phyloP scores from a whole-genome alignment of 768 basidiomycete species.

The Mycena rosella region DNA sequence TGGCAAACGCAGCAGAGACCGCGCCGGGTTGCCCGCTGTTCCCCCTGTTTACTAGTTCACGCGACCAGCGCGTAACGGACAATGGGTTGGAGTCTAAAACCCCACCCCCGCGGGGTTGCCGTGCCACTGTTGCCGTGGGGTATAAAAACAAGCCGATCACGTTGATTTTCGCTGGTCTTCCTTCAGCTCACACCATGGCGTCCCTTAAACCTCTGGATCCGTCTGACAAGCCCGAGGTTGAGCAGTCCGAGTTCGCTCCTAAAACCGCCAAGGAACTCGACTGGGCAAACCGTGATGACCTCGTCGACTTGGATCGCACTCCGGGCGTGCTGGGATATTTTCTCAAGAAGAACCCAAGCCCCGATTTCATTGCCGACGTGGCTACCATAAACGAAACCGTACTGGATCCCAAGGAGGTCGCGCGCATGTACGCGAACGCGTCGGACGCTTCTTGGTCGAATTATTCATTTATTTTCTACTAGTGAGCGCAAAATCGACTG shows the following conservation, averaged over 20 bases:
- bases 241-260: conserved; percentile 23
- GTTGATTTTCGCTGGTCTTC: background rate
- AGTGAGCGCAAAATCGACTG: conserved; percentile 40
- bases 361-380: conserved; percentile 38
- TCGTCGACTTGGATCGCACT: conserved; percentile 15
- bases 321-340: conserved; percentile 33
- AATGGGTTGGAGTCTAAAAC: too few relatives aligned
- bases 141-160: background rate
- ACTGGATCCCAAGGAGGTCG: conserved; percentile 36
- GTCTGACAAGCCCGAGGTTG: conserved; percentile 32
- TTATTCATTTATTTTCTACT: background rate
- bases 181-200: background rate
- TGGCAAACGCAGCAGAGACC: too few relatives aligned
- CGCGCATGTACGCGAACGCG: conserved; percentile 27
- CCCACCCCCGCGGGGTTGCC: too few relatives aligned
- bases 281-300: conserved; percentile 21
- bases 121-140: too few relatives aligned
- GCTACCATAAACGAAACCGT: conserved; percentile 36
- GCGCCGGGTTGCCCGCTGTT: too few relatives aligned
- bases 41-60: too few relatives aligned
- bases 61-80: too few relatives aligned
- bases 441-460: conserved; percentile 1
- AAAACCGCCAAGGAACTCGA: conserved; percentile 23
- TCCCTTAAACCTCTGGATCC: conserved; percentile 17
- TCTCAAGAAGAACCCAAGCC: conserved; percentile 40